Conservation (phyloP, 441 rosid genomes). For the Gossypium lobatum region DNA sequence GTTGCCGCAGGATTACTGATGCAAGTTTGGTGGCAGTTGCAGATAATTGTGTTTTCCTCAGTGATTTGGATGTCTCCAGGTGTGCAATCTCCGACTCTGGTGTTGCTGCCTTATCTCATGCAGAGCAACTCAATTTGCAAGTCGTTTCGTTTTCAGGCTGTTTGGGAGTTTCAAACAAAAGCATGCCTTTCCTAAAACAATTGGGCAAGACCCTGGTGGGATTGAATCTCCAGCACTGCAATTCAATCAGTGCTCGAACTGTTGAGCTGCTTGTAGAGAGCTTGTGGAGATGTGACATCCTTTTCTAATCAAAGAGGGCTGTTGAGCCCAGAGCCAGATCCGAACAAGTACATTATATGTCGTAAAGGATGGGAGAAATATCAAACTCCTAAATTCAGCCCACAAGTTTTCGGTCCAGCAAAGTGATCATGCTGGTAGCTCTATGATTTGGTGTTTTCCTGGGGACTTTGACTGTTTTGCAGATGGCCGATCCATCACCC, state of each 20-base stretch:
- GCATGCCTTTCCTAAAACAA: conserved; percentile 50
- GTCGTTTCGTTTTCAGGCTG: conserved; percentile 83
- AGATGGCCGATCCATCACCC: conserved; percentile 11
- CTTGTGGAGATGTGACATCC: conserved; percentile 93
- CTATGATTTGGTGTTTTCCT: conserved; percentile 32
- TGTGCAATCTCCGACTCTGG: conserved; percentile 70
- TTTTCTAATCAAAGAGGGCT: conserved; percentile 28
- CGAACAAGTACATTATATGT: neutral
- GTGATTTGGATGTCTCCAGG: conserved; percentile 71
- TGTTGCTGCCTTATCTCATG: conserved; percentile 45
- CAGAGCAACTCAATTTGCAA: conserved; percentile 69
- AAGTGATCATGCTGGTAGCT: conserved; percentile 5
- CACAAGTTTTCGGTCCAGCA: conserved; percentile 20
- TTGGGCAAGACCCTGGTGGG: conserved; percentile 73
- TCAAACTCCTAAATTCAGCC: conserved; percentile 24
- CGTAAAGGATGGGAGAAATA: conserved; percentile 11
- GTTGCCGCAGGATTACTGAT: conserved; percentile 82
- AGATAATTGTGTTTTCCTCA: conserved; percentile 62
- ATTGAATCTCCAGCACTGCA: conserved; percentile 79
- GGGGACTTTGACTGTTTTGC: conserved; percentile 28
- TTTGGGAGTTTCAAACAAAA: conserved; percentile 55
- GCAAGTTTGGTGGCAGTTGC: conserved; percentile 62
- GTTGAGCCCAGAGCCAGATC: neutral
- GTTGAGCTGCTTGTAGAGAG: conserved; percentile 54
- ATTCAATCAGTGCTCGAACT: conserved; percentile 57